phyloP scores from a whole-genome alignment of 2,329 filamentous ascomycete species.

The Penicillium olsonii region DNA sequence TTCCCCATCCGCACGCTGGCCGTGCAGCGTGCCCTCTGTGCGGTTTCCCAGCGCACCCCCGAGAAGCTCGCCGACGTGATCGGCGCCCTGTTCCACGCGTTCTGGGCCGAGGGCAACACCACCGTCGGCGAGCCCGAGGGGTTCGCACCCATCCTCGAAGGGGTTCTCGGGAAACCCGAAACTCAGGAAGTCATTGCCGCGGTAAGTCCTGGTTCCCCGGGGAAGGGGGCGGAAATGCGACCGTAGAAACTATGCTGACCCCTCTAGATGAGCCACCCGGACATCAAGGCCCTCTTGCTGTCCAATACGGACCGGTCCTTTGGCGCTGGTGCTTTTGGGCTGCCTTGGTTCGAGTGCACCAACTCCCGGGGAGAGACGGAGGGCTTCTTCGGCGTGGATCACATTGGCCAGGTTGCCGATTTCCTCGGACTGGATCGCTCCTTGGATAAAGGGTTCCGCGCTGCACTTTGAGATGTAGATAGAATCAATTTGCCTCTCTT shows the following conservation, averaged over 20 bases:
- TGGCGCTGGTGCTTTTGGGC: constrained; percentile 61
- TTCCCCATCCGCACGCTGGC: constrained; percentile 58
- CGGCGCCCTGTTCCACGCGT: constrained; percentile 51
- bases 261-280: constrained; percentile 27
- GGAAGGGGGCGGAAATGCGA: neutral
- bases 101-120: constrained; percentile 53
- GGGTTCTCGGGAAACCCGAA: constrained; percentile 48
- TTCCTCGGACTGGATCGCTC: constrained; percentile 53
- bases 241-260: neutral
- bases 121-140: constrained; percentile 49
- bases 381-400: constrained; percentile 62
- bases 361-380: constrained; percentile 57
- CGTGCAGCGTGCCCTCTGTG: constrained; percentile 55
- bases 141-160: constrained; percentile 46
- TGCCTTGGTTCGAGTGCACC: constrained; percentile 62
- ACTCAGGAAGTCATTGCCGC: constrained; percentile 44
- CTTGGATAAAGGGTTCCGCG: constrained; percentile 31
- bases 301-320: constrained; percentile 56
- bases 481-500: neutral
- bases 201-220: too few species aligned
- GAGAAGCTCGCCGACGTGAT: constrained; percentile 44
- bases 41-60: constrained; percentile 47
- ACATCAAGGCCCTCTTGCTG: constrained; percentile 50
- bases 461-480: constrained; percentile 25
- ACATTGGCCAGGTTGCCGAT: constrained; percentile 57